Evolutionary conservation across 75 land plant genomes (phyloP), one percentile per base, ranked within the genome.

Genomic region (Ceratopteris richardii): DNA sequence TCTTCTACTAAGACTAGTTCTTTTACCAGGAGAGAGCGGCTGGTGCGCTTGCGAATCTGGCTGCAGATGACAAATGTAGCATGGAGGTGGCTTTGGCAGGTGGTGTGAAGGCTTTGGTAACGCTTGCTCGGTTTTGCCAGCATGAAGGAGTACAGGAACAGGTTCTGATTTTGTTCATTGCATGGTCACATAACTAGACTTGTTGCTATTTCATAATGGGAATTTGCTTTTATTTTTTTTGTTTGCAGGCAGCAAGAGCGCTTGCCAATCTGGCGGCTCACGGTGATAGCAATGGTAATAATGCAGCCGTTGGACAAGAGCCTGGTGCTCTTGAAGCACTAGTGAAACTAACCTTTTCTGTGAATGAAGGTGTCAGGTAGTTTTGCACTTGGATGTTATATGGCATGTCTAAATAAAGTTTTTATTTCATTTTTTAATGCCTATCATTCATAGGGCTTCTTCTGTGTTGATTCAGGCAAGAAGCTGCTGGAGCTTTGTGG

Each of bases 401-500:
- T n/a, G n/a, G n/a, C n/a, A n/a, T n/a, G n/a, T n/a, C n/a, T n/a
- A n/a, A n/a, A n/a, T n/a, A n/a, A n/a, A n/a, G n/a, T n/a, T n/a
- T n/a, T n/a, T n/a, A n/a, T n/a, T n/a, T n/a, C n/a, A n/a, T n/a
- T n/a, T n/a, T n/a, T n/a, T n/a, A n/a, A n/a, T n/a, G n/a, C n/a
- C n/a, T n/a, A n/a, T n/a, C n/a, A n/a, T n/a, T n/a, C n/a, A n/a
- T n/a, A n/a, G n/a, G n/a, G n/a, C n/a, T n/a, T n/a, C n/a, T n/a
- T n/a, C n/a, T n/a, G n/a, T n/a, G n/a, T n/a, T 28, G 9, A 5
- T 58, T 0, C 67, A 95, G 99, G 67, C 99, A 90, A 77, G 99
- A 95, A 61, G 99, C 99, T 63, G 96, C 99, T 73, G 99, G 96
- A 62, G 99, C 99, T 11, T 62, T 95, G 31, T 95, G 99, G 99